Conservation (phyloP, 805 yeast genomes). For the Wickerhamiella spandovensis region DNA sequence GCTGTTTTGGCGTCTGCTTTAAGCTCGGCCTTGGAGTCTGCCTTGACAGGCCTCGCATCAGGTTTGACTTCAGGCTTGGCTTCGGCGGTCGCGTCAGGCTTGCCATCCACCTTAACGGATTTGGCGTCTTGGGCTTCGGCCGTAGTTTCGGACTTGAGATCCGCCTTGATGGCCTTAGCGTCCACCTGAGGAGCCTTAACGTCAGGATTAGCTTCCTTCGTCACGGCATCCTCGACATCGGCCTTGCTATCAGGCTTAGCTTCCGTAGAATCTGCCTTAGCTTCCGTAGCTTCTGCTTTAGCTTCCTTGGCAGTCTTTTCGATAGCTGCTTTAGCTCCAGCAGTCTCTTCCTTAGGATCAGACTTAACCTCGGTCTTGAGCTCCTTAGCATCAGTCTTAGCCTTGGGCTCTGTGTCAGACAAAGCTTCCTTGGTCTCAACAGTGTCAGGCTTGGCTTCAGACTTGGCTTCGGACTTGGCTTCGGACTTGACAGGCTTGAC, state of each 20-base stretch:
- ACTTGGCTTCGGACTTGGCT: too few relatives aligned
- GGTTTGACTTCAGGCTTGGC: neutral
- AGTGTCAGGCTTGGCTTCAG: too few relatives aligned
- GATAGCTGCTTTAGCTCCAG: neutral
- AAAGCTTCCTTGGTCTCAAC: too few relatives aligned
- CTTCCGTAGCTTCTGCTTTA: neutral
- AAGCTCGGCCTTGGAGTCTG: too few relatives aligned
- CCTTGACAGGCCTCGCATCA: too few relatives aligned
- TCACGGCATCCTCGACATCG: neutral
- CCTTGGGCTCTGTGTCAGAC: slow-evolving; percentile 1
- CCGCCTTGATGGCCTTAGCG: neutral
- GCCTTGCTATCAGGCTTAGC: neutral
- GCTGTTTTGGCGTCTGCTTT: too few relatives aligned
- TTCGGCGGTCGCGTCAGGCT: neutral
- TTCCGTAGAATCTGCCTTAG: neutral
- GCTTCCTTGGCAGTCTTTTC: neutral
- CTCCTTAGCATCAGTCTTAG: slow-evolving; percentile 2
- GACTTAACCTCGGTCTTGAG: neutral
- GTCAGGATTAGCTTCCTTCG: neutral
- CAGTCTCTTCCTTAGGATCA: slow-evolving; percentile 1
- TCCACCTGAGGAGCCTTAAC: neutral
- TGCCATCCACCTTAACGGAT: neutral
- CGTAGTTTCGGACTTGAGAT: neutral
- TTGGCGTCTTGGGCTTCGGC: neutral
- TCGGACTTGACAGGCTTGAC: too few relatives aligned